phyloP scores from a whole-genome alignment of 2,329 filamentous ascomycete genomes.

The Fusarium napiforme region DNA sequence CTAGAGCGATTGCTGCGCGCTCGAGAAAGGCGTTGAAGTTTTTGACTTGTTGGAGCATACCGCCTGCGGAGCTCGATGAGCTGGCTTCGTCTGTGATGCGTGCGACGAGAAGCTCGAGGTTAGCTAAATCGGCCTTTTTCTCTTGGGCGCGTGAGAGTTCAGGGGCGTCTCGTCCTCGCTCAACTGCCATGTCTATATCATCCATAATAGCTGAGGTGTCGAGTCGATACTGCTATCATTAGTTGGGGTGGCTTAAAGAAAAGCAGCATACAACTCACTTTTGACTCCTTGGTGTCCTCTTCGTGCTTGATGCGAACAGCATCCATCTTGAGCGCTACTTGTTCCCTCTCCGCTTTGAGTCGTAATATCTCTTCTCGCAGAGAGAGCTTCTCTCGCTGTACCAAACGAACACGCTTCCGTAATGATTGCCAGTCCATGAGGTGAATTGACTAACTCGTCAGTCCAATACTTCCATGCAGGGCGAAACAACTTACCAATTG shows the following conservation, averaged over 20 bases:
- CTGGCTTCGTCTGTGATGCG: conserved; percentile 65
- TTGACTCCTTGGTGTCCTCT: conserved; percentile 60
- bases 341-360: conserved; percentile 68
- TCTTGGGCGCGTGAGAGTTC: conserved; percentile 58
- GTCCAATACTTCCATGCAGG: background rate
- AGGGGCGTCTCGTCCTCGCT: conserved; percentile 61
- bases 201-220: conserved; percentile 69
- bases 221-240: conserved; percentile 54
- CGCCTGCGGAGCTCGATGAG: conserved; percentile 60
- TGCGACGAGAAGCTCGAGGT: conserved; percentile 68
- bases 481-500: conserved; percentile 62
- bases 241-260: background rate
- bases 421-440: conserved; percentile 69
- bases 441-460: conserved; percentile 62
- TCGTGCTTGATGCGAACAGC: conserved; percentile 70
- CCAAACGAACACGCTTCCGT: conserved; percentile 66
- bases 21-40: conserved; percentile 74
- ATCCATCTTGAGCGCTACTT: conserved; percentile 71
- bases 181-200: conserved; percentile 69
- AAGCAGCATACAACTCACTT: conserved; percentile 53
- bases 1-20: conserved; percentile 66
- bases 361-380: conserved; percentile 70
- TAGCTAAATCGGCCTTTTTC: conserved; percentile 63
- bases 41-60: conserved; percentile 65
- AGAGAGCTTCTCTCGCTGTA: conserved; percentile 66